Base-by-base conservation (phyloP, 768 basidiomycete genomes). In the Epithele typhae region DNA sequence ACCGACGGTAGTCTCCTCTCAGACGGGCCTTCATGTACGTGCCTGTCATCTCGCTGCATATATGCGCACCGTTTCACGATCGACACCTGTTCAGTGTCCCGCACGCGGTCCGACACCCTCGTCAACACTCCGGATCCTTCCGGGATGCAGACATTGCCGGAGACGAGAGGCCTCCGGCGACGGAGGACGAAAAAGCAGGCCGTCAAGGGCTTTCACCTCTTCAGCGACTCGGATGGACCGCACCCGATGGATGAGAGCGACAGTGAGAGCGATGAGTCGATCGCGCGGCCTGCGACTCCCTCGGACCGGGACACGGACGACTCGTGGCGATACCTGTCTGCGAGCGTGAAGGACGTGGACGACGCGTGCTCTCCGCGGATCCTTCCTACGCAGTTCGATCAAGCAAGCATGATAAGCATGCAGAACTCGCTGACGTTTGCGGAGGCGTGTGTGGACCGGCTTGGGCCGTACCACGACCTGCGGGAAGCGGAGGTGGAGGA, bases 391-490 rank as follows among this genome's bases (percentile, higher is more conserved):
- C 40, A 55, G 22, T 17, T 24, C 58, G 15, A 53, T 58, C 32
- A 59, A 65, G 42, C 61, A 54, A 3, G 32, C 18, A 23, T 36
- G 19, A 17, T 52, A 15, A 62, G 41, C 37, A 24, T 41, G 38
- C 32, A 57, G 5, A 42, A 60, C 12, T 2, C 73, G 21, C 34
- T 56, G 37, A 52, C 55, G 14, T 40, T 54, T n/a, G 37, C 45
- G 30, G 57, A 59, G 49, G 9, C 35, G 17, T 23, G 54, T 21
- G 21, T 85, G 0, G 70, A 77, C 17, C 60, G 66, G 1, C 76
- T 85, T 42, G 78, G 83, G 0, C 67, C 76, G 43, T 86, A 84
- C 50, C 62, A 66, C 3, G 79, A 82, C 46, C 64, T 87, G 27
- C 69, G 71, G 33, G 66, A 69, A 18, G 81, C 78, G 4, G 45